Evolutionary conservation across 208 protist species (phyloP).

Genomic region (Hexamita inflata): DNA sequence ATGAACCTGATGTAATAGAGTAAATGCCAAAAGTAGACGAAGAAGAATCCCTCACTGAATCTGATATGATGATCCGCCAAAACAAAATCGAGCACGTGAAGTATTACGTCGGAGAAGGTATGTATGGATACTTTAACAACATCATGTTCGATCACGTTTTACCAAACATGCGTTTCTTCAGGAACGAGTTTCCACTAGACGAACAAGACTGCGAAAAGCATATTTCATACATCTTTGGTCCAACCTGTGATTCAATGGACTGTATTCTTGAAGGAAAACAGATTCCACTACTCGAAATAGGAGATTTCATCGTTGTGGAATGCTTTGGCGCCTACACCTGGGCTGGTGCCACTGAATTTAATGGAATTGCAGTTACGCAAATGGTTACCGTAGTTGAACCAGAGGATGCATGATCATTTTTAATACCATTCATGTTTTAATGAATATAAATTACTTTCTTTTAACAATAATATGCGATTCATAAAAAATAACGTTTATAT

Average conservation of each 20-base stretch:
- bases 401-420: no score
- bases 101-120: slow-evolving; percentile 62
- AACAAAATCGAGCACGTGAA: slow-evolving; percentile 26
- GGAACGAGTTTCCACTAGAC: neutral
- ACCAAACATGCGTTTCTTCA: slow-evolving; percentile 25
- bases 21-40: no score
- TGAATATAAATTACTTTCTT: no score
- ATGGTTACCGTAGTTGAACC: no score
- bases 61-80: neutral
- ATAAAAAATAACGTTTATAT: no score
- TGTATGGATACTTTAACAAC: slow-evolving; percentile 66
- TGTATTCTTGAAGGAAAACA: slow-evolving; percentile 34
- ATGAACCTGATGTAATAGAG: no score
- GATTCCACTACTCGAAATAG: slow-evolving; percentile 53
- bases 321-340: slow-evolving; percentile 68
- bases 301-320: slow-evolving; percentile 61
- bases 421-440: no score
- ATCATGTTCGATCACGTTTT: slow-evolving; percentile 58
- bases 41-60: neutral
- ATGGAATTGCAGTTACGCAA: no score
- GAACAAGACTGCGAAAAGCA: neutral
- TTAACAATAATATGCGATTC: no score
- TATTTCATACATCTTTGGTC: slow-evolving; percentile 50
- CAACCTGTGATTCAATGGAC: slow-evolving; percentile 63
- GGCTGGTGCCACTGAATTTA: slow-evolving; percentile 57